Evolutionary conservation across 495 filamentous ascomycete species (phyloP), one percentile per base, ranked within the genome.

Genomic region (Talaromyces ruber): DNA sequence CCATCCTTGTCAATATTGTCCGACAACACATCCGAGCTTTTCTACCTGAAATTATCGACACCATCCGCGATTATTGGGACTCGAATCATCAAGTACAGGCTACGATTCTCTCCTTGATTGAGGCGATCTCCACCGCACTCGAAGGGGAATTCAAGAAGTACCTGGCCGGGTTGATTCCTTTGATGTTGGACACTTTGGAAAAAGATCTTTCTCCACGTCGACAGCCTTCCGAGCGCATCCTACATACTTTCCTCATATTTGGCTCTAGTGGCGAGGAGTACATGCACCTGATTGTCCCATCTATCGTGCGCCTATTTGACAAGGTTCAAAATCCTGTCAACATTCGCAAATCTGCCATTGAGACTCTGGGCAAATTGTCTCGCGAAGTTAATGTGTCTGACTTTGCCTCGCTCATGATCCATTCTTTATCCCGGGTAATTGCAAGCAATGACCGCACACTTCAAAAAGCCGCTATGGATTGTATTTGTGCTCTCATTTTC

Each of bases 111-210:
- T 87, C 89, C 1, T 76, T 99, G 32, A 88, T 98, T 39, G 94
- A 99, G 66, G 89, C 92, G 0, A 91, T 99, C 54, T 87, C 94
- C n/a, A 84, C 88, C 59, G 94, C 93, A 0, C 74, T 99, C 9
- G 94, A 97, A 67, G 93, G 93, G 53, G 94, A 99, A 72, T 99
- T 99, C 79, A 94, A 97, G 71, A 87, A 92, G 56, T 96, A 96
- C 67, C 81, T 99, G 3, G 94, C 94, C 14, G 80, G 83, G 25
- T 73, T 99, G 12, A 85, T 99, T 2, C 95, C 95, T 1, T 75
- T 93, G 25, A 96, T 99, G 92, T 84, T 99, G 1, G 86, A 88
- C 28, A 88, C 96, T 9, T 81, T 99, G n/a, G 94, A 98, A 63
- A 84, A 89, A 63, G 92, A 97, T 66, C 74, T 72, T n/a, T 85